A percentile compares a stretch with the other conserved stretches of the same genome.
phyloP scores from a whole-genome alignment of 768 basidiomycete species.

The Rhizopogon salebrosus region DNA sequence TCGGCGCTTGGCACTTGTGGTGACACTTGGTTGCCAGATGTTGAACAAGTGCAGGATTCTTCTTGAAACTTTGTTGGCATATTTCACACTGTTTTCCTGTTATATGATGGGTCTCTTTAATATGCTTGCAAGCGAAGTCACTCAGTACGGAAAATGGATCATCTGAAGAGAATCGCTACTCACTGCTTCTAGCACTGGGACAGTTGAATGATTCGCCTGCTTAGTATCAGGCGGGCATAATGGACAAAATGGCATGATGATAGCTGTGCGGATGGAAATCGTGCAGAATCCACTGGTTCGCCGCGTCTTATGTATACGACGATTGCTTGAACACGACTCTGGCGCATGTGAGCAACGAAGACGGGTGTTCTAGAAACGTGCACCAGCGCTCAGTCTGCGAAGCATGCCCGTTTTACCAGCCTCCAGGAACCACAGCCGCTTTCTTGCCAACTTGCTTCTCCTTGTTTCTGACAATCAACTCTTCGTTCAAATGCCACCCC shows the following conservation, averaged over 20 bases:
- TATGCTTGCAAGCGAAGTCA: background rate
- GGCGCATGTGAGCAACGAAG: background rate
- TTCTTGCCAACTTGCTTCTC: no score
- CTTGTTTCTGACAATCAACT: background rate
- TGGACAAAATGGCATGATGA: background rate
- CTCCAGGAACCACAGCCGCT: no score
- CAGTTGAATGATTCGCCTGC: background rate
- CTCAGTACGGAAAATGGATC: background rate
- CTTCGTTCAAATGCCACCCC: no score
- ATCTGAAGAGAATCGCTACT: background rate
- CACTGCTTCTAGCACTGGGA: background rate
- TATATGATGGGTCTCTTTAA: background rate
- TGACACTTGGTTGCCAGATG: constrained; percentile 2
- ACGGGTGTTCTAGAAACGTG: background rate
- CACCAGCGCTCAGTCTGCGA: background rate
- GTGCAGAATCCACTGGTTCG: background rate
- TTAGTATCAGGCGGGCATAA: background rate
- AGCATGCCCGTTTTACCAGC: background rate
- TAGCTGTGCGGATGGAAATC: background rate
- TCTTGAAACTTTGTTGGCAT: background rate
- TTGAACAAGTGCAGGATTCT: background rate
- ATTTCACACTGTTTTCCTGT: background rate
- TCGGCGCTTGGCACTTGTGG: background rate
- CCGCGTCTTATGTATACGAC: background rate
- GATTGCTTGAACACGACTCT: background rate